Conservation (phyloP, 176 grass and related monocot species). For the Musa acuminata region DNA sequence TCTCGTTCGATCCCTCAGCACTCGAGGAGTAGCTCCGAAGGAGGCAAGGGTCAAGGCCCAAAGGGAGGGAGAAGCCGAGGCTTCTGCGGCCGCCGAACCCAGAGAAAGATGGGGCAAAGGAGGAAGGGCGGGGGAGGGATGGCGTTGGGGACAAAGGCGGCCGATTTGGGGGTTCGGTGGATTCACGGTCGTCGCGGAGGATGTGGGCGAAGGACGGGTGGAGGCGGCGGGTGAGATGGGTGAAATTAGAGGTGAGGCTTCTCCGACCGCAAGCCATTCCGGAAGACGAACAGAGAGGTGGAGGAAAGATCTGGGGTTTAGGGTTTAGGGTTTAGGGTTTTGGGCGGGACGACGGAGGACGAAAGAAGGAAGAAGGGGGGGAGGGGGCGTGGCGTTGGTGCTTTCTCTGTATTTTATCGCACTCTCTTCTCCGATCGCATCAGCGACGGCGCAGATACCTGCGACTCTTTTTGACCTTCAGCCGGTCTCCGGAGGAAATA, state of each 20-base stretch:
- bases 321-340: neutral
- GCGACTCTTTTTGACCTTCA: no score
- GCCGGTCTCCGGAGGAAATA: no score
- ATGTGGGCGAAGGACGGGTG: constrained; percentile 6
- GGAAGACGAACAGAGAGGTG: neutral
- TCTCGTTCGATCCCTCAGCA: constrained; percentile 17
- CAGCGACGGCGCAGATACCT: no score
- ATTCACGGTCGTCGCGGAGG: neutral
- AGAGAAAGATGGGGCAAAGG: neutral
- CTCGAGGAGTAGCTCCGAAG: constrained; percentile 13
- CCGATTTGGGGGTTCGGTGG: neutral
- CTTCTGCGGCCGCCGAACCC: neutral
- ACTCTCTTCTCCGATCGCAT: no score
- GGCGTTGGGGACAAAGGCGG: neutral
- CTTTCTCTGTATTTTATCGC: no score
- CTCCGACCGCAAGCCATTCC: constrained; percentile 19
- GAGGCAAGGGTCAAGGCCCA: constrained; percentile 14
- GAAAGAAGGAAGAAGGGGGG: neutral
- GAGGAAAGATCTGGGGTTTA: neutral
- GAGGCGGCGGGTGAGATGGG: constrained; percentile 5
- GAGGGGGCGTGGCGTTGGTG: no score
- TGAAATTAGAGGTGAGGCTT: constrained; percentile 12
- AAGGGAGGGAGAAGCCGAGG: constrained; percentile 7
- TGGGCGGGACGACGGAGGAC: neutral
- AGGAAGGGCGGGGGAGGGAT: neutral